Conservation (phyloP, 371 early-diverging fungal species). For the Rhizomucor miehei region DNA sequence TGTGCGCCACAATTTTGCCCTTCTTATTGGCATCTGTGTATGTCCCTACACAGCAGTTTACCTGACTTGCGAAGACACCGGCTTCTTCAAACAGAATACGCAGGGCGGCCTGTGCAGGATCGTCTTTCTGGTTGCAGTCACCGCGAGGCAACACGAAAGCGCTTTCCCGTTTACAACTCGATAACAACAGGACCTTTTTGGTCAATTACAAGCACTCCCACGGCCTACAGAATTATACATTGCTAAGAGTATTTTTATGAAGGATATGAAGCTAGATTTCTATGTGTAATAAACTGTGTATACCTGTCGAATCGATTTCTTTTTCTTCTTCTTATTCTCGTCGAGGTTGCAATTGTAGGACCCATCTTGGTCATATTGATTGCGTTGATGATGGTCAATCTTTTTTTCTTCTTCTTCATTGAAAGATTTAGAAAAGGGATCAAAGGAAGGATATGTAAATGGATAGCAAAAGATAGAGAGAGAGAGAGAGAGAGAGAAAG, state of each 20-base stretch:
- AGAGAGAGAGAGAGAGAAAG: too few species aligned
- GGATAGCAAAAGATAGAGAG: too few species aligned
- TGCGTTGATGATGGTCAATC: too few species aligned
- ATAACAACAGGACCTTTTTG: conserved; percentile 25
- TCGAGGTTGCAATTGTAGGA: too few species aligned
- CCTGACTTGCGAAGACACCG: conserved; percentile 17
- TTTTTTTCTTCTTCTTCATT: too few species aligned
- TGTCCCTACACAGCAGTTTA: conserved; percentile 28
- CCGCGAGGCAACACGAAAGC: conserved; percentile 38
- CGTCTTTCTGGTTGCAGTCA: conserved; percentile 27
- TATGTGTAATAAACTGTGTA: background rate
- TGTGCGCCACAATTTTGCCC: conserved; percentile 37
- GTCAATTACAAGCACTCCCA: conserved; percentile 37
- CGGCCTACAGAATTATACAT: conserved; percentile 18
- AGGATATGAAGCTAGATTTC: background rate
- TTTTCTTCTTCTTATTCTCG: conserved; percentile 4
- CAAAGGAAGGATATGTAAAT: too few species aligned
- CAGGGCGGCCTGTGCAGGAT: conserved; percentile 33
- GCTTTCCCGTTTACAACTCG: conserved; percentile 35
- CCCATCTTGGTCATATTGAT: too few species aligned
- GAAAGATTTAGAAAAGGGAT: too few species aligned
- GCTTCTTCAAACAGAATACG: conserved; percentile 37
- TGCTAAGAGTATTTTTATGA: background rate
- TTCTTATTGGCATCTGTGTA: conserved; percentile 42
- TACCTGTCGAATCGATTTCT: conserved; percentile 14